Evolutionary conservation across 116 monocot genomes (phyloP), one percentile per base, ranked within the genome.

Genomic region (Papilionanthe hybrid): DNA sequence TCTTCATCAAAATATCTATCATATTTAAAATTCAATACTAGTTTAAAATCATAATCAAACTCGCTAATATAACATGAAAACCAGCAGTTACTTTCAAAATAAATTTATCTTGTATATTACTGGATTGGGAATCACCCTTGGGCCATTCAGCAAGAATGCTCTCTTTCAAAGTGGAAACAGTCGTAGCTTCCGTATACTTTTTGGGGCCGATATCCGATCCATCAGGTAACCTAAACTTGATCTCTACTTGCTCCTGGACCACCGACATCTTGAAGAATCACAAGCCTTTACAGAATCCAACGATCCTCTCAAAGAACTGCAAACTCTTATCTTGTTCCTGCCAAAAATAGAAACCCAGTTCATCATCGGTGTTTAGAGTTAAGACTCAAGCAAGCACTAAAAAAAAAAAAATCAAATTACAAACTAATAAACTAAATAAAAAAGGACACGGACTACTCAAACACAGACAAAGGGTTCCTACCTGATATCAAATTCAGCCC

Each of bases 121-220:
- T 44, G 42, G 44, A 43, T 43, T 44, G 37, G 32, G 15, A 82
- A 71, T 5, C 74, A 93, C 93, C 90, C 89, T 89, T 87, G 37
- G 93, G 93, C 88, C 90, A 90, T 80, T 87, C 88, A 48, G 93
- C 88, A 81, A 93, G 78, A 72, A 93, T 83, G 75, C 87, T 90
- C 78, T 93, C 87, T 77, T 93, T 93, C 68, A 93, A 83, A 43
- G 93, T 90, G 22, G 90, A 86, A 63, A 93, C 81, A 28, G 78
- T 90, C 8, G 91, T 86, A 12, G 93, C 90, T 29, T 81, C 55
- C 44, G 93, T 76, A 37, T 90, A 93, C 57, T 75, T 87, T 28
- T 78, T 87, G 23, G 93, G 93, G 29, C 93, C 93, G 37, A 93
- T 93, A 75, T 93, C 93, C 7, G 93, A 89, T 1, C 93, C 93